These are phyloP conservation scores for Ajuga reptans DNA, from an alignment of 305 asterid species.

Conservation along the genomic window DNA sequence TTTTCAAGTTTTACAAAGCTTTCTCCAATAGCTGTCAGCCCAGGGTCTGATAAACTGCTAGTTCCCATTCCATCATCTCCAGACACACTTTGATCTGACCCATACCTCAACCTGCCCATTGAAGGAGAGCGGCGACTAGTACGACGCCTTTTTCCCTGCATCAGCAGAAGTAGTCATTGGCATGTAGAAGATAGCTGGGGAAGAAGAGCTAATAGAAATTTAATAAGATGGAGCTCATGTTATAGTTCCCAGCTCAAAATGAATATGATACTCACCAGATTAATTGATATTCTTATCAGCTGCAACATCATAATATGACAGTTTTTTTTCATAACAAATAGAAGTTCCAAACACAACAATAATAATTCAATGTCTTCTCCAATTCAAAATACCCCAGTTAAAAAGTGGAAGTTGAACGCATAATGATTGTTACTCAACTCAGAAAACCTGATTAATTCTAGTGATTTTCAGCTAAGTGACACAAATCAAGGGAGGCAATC, in stretches of 20 bases:
- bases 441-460: slow-evolving; percentile 5
- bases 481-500: not conserved
- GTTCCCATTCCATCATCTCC: slow-evolving; percentile 41
- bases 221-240: slow-evolving; percentile 1
- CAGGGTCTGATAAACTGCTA: slow-evolving; percentile 64
- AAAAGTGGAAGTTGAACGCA: not conserved
- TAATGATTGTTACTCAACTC: not conserved
- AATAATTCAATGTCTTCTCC: slow-evolving; percentile 2
- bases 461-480: not conserved
- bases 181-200: not conserved
- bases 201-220: not conserved
- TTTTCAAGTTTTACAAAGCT: slow-evolving; percentile 67
- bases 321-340: not conserved
- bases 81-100: slow-evolving; percentile 30
- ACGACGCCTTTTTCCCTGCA: slow-evolving; percentile 55
- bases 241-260: slow-evolving; percentile 9
- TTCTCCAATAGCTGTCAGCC: slow-evolving; percentile 55
- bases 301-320: not conserved
- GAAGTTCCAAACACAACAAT: not conserved
- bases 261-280: not conserved
- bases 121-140: slow-evolving; percentile 27
- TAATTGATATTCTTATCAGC: not conserved
- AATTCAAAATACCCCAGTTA: not conserved
- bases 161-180: not conserved
- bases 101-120: slow-evolving; percentile 29